These are phyloP conservation scores for Monosporozyma siamensis DNA, from an alignment of 805 yeast species.

Conservation along the genomic window DNA sequence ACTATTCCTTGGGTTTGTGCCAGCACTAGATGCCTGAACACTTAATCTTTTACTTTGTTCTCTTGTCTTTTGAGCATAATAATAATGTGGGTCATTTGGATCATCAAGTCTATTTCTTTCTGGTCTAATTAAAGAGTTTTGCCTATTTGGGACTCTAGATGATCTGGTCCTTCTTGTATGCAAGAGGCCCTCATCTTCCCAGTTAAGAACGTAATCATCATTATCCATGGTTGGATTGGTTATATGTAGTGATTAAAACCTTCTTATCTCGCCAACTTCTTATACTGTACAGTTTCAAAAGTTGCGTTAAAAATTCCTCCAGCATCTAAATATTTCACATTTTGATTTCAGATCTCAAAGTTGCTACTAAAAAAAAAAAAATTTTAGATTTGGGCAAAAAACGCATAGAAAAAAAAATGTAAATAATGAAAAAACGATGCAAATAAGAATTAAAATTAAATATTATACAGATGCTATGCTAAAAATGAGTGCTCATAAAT, in stretches of 20 bases:
- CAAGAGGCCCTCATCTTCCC: slow-evolving; percentile 29
- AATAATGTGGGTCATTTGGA: slow-evolving; percentile 65
- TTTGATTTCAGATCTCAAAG: too few relatives aligned
- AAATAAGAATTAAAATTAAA: background rate
- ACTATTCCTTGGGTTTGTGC: slow-evolving; percentile 46
- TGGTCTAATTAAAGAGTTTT: slow-evolving; percentile 67
- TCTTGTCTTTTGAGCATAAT: slow-evolving; percentile 65
- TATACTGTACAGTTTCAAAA: too few relatives aligned
- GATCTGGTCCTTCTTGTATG: slow-evolving; percentile 15
- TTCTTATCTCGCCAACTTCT: too few relatives aligned
- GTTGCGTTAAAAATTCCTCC: too few relatives aligned
- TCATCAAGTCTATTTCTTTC: slow-evolving; percentile 63
- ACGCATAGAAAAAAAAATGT: background rate
- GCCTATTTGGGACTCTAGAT: slow-evolving; percentile 20
- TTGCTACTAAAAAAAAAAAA: background rate
- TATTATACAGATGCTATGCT: slow-evolving; percentile 1
- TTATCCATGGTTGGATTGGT: slow-evolving; percentile 1
- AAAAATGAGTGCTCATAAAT: background rate
- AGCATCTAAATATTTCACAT: too few relatives aligned
- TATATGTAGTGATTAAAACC: background rate
- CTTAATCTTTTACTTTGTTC: slow-evolving; percentile 53
- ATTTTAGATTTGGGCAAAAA: background rate
- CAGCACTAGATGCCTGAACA: slow-evolving; percentile 62
- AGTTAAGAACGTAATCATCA: slow-evolving; percentile 9
- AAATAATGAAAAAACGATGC: background rate